These are phyloP conservation scores for Chionographis japonica DNA, from an alignment of 106 monocot genomes.

Conservation along the genomic window DNA sequence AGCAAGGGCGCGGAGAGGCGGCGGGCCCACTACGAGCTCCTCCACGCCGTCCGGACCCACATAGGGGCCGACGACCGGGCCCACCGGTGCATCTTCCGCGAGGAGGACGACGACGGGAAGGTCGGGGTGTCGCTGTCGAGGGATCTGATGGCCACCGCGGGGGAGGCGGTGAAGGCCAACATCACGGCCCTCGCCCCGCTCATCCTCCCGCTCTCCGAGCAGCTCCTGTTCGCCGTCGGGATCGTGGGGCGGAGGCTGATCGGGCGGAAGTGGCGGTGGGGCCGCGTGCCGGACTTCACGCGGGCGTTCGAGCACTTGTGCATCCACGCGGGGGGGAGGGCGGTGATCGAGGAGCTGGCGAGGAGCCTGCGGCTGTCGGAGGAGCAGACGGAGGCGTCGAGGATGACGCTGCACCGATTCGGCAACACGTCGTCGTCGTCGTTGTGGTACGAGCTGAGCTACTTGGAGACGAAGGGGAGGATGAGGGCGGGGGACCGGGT, in stretches of 20 bases:
- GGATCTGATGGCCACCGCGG: constrained; percentile 11
- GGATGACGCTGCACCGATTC: constrained; percentile 27
- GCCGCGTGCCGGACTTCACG: constrained; percentile 32
- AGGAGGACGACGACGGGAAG: constrained; percentile 6
- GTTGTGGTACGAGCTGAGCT: constrained; percentile 25
- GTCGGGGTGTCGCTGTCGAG: constrained; percentile 2
- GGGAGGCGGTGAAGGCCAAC: constrained; percentile 6
- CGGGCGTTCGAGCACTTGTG: constrained; percentile 40
- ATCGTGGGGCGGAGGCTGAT: not conserved
- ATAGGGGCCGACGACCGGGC: constrained; percentile 8
- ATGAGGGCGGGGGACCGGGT: constrained; percentile 18
- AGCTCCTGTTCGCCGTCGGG: constrained; percentile 1
- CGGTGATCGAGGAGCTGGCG: constrained; percentile 25
- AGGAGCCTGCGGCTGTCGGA: constrained; percentile 4
- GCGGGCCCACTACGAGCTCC: not conserved
- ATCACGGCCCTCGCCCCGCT: not conserved
- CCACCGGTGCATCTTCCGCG: constrained; percentile 1
- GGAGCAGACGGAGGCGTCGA: constrained; percentile 19
- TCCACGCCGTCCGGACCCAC: constrained; percentile 10
- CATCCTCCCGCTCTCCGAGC: constrained; percentile 3
- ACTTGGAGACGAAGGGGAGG: constrained; percentile 7
- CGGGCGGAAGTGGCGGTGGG: constrained; percentile 1
- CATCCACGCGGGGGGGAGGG: constrained; percentile 30
- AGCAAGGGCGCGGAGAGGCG: not conserved
- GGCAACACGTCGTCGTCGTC: constrained; percentile 25